Evolutionary conservation across 345 rosid species (phyloP).

Genomic region (Eutrema japonicum): DNA sequence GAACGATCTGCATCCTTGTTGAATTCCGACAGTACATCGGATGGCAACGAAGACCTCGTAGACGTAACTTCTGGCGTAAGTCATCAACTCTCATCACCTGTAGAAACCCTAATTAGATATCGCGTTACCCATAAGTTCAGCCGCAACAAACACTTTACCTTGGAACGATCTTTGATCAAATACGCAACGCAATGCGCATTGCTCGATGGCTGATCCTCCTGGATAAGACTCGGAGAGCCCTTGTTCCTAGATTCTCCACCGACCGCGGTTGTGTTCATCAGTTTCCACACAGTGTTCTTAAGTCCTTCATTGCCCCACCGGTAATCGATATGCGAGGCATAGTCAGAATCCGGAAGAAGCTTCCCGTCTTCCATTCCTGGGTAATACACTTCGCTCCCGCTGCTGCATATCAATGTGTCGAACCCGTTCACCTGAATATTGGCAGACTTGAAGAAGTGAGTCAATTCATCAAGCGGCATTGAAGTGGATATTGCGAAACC

Average conservation of each 20-base stretch:
- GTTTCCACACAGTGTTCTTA: slow-evolving; percentile 86
- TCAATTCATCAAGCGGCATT: slow-evolving; percentile 71
- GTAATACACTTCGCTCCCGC: slow-evolving; percentile 91
- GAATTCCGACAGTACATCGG: slow-evolving; percentile 92
- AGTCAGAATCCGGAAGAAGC: slow-evolving; percentile 83
- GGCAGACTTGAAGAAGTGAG: slow-evolving; percentile 60
- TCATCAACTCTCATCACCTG: slow-evolving; percentile 82
- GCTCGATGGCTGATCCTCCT: slow-evolving; percentile 68
- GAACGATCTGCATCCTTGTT: slow-evolving; percentile 76
- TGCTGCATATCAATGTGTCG: slow-evolving; percentile 89
- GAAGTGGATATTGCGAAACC: slow-evolving; percentile 89
- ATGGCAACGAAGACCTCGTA: slow-evolving; percentile 97
- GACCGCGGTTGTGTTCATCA: slow-evolving; percentile 56
- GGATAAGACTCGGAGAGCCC: slow-evolving; percentile 50
- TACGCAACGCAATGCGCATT: slow-evolving; percentile 78
- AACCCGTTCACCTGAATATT: slow-evolving; percentile 75
- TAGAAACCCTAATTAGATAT: slow-evolving; percentile 24
- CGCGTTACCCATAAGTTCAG: not conserved
- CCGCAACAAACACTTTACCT: slow-evolving; percentile 47
- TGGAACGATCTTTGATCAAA: slow-evolving; percentile 61
- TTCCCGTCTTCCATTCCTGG: slow-evolving; percentile 77
- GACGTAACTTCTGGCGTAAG: slow-evolving; percentile 88
- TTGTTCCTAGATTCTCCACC: slow-evolving; percentile 56
- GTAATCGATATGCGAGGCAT: slow-evolving; percentile 81
- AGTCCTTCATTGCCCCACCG: slow-evolving; percentile 94